phyloP scores from a whole-genome alignment of 441 rosid species.

The Eruca vesicaria region DNA sequence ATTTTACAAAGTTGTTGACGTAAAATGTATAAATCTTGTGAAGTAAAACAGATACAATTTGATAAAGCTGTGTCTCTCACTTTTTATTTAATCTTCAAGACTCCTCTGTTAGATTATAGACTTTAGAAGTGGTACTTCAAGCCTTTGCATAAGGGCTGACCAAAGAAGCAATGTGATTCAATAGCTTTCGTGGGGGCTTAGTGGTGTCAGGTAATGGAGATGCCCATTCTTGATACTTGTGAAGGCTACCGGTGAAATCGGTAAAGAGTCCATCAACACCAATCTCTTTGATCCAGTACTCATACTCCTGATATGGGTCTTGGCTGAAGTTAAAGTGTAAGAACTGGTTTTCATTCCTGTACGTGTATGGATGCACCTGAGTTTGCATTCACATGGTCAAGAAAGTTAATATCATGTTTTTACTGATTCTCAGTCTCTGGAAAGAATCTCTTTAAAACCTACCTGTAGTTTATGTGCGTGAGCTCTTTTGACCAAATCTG shows the following conservation, averaged over 20 bases:
- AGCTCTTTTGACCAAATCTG: slow-evolving; percentile 81
- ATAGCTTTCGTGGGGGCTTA: slow-evolving; percentile 19
- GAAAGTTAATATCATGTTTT: slow-evolving; percentile 6
- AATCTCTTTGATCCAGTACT: slow-evolving; percentile 77
- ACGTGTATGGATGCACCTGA: slow-evolving; percentile 97
- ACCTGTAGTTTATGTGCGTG: slow-evolving; percentile 76
- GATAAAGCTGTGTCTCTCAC: neutral
- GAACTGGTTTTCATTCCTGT: slow-evolving; percentile 60
- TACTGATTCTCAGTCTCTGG: neutral
- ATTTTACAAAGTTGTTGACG: neutral
- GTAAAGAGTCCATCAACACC: slow-evolving; percentile 95
- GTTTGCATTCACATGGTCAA: slow-evolving; percentile 21
- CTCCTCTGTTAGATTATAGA: neutral
- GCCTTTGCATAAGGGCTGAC: slow-evolving; percentile 25
- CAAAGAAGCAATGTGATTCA: slow-evolving; percentile 21
- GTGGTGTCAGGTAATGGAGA: slow-evolving; percentile 27
- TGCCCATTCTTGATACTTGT: slow-evolving; percentile 64
- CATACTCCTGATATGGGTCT: slow-evolving; percentile 78
- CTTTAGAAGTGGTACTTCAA: neutral
- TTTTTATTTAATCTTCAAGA: slow-evolving; percentile 5
- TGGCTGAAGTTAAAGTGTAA: slow-evolving; percentile 74
- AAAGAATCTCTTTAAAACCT: neutral
- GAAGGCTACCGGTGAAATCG: slow-evolving; percentile 89
- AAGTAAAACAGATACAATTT: slow-evolving; percentile 20
- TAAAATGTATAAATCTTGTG: slow-evolving; percentile 22